phyloP scores from a whole-genome alignment of 345 rosid species.

The Syzygium aqueum region DNA sequence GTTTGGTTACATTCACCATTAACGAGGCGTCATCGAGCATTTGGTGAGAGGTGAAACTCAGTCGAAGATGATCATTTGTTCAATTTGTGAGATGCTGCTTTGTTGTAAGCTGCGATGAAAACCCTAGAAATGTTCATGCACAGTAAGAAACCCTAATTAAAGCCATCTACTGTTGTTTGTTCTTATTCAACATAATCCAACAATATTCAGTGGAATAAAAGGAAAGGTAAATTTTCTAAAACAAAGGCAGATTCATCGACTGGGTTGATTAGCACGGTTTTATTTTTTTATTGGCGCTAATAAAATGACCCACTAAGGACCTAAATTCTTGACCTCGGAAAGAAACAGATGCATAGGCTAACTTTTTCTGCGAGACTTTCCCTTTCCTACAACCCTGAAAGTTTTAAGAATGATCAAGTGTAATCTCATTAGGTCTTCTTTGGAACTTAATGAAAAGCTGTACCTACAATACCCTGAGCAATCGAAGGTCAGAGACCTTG shows the following conservation, averaged over 20 bases:
- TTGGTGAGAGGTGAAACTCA: not conserved
- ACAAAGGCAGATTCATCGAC: not conserved
- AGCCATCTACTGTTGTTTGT: not conserved
- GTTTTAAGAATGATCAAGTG: not conserved
- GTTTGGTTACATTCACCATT: not conserved
- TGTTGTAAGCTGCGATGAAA: not conserved
- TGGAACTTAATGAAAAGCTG: not conserved
- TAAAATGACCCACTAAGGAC: conserved; percentile 12
- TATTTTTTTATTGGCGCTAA: not conserved
- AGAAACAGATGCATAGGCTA: not conserved
- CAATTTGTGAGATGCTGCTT: not conserved
- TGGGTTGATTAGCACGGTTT: conserved; percentile 8
- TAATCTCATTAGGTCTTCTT: not conserved
- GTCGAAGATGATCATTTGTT: not conserved
- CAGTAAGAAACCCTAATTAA: not conserved
- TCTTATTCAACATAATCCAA: not conserved
- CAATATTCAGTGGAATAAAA: not conserved
- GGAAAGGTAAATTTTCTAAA: not conserved
- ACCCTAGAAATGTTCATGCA: not conserved
- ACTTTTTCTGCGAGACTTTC: not conserved
- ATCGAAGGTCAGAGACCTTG: not conserved
- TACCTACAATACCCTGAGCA: not conserved
- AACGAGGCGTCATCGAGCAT: not conserved
- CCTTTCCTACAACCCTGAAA: not conserved
- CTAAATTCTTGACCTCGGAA: conserved; percentile 15